phyloP scores from a whole-genome alignment of 768 basidiomycete genomes.

The Mycena vitilis region DNA sequence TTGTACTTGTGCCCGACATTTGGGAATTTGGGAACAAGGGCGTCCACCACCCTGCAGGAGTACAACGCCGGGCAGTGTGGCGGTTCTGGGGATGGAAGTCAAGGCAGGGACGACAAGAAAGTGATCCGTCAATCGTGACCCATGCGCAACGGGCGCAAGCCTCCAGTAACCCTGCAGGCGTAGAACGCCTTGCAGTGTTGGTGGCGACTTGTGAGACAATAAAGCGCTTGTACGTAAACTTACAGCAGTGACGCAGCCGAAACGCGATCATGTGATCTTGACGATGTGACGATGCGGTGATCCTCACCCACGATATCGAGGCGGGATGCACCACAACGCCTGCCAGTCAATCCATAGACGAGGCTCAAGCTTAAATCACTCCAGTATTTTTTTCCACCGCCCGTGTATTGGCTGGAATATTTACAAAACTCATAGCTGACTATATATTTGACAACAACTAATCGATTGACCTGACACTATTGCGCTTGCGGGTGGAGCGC shows the following conservation, averaged over 20 bases:
- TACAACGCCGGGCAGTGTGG: conserved; percentile 21
- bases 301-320: background rate
- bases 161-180: conserved; percentile 17
- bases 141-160: background rate
- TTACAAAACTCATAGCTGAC: too few relatives aligned
- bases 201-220: background rate
- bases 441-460: background rate
- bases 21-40: background rate
- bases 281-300: background rate
- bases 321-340: too few relatives aligned
- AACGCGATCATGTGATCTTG: conserved; percentile 12
- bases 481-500: background rate
- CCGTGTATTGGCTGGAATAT: too few relatives aligned
- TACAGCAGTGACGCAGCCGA: background rate
- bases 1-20: background rate
- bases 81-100: too few relatives aligned
- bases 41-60: conserved; percentile 16
- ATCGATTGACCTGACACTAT: background rate
- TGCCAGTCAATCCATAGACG: background rate
- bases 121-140: background rate
- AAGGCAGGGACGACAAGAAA: background rate
- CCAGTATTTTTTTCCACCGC: too few relatives aligned
- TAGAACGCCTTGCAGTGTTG: conserved; percentile 27
- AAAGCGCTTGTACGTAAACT: background rate
- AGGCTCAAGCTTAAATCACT: background rate